Base-by-base conservation (phyloP, 148 eudicot genomes). In the Cornus florida region DNA sequence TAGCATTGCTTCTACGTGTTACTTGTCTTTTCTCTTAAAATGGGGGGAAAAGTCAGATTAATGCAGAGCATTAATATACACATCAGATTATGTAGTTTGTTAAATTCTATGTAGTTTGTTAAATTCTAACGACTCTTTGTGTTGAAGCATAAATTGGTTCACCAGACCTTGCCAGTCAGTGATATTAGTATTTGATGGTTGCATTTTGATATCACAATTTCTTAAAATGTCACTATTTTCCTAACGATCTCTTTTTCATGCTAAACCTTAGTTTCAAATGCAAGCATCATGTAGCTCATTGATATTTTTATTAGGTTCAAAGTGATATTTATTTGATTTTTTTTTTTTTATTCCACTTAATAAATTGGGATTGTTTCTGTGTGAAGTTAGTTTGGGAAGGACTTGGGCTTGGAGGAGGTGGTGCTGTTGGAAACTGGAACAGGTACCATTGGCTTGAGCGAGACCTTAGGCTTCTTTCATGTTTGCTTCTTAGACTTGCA, bases 321-420 rank as follows among this genome's bases (percentile, higher is more conserved):
- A 69, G 60, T 66, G 65, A 17, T 35, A 35, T n/a, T 62, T 67
- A 17, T 39, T 67, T 65, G 22, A 43, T 22, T 62, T 22, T 62
- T 28, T 0, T 28, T 28, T 28, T 28, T 22, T 13, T n/a, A 35
- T 24, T 69, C n/a, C 14, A 11, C 41, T 22, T 71, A 77, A 74
- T 48, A 14, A 33, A 32, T 41, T 80, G 60, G 65, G 73, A n/a
- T 35, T 82, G 22, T 75, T 69, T 50, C 20, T 67, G 38, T 35
- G 62, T 86, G 79, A 79, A 90, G 96, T 85, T 92, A 79, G 57
- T 92, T 32, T 92, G 96, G 93, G 88, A 92, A 84, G 96, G 96
- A 73, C 92, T 92, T 75, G 96, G 96, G 74, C 89, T 92, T 70
- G 96, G 93, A 70, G 93, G 89, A 76, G 91, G 78, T 79, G 80